Evolutionary conservation across 1,139 yeast species (phyloP), one percentile per base, ranked within the genome.

Genomic region (Yamadazyma oceani): DNA sequence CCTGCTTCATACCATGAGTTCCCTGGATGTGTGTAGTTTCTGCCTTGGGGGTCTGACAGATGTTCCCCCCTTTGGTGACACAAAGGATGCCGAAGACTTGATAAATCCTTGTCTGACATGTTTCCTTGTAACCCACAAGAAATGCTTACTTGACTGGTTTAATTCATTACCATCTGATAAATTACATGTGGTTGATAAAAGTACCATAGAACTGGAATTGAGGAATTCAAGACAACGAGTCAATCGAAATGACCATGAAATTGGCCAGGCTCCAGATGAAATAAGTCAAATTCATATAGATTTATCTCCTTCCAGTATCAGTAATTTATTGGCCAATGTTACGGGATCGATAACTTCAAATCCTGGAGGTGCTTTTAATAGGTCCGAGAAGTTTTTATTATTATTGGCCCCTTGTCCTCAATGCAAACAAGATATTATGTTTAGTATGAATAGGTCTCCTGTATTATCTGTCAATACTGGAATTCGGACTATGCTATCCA

Each of bases 131-230:
- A 53, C 69, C 19, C 77, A 71, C 51, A 51, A 66, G 25, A 67
- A 64, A 43, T 71, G 77, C 42, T 51, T 71, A 21, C 40, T 66
- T 11, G 76, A 70, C 41, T 71, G 76, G 75, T 65, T 69, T 51
- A 61, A 64, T 43, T 57, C 71, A 5, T 51, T 69, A 14, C 66
- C 69, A 3, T 40, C 58, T 10, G 61, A 62, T 34, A 62, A 63
- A 36, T 41, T 64, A 16, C 54, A 54, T 23, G 44, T 62, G 0
- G 45, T 60, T n/a, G 57, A 60, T 25, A 47, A 57, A 5, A 21
- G 6, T 41, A 36, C 26, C 26, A 8, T 29, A 11, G 30, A 27
- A 16, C 32, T 17, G n/a, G 32, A 29, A 29, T 10, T 19, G 6
- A 17, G 21, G 7, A 13, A 11, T 7, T 19, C 31, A 8, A 17